Conservation (phyloP, 441 rosid species). For the Syzygium malaccense region DNA sequence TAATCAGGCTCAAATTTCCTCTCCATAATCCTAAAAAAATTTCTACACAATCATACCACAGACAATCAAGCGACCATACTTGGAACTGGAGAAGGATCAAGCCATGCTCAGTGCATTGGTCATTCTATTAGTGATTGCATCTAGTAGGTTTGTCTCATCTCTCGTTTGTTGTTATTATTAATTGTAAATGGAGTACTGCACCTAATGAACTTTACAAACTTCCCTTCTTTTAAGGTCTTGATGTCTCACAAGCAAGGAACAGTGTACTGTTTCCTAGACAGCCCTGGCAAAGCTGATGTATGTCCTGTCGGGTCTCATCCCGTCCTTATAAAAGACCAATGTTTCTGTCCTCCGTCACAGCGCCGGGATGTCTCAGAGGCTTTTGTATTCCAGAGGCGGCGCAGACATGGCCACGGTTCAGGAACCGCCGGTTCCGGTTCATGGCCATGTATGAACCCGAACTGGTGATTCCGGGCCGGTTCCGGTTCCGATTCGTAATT, state of each 20-base stretch:
- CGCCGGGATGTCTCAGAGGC: not conserved
- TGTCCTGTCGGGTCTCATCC: not conserved
- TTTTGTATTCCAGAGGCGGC: not conserved
- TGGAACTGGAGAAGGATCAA: not conserved
- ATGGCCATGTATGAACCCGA: too few relatives aligned
- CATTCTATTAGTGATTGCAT: not conserved
- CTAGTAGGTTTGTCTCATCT: not conserved
- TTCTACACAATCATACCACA: not conserved
- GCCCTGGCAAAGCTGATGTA: not conserved
- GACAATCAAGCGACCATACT: not conserved
- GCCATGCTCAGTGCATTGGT: not conserved
- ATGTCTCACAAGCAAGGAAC: not conserved
- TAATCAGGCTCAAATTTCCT: not conserved
- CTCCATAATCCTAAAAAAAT: not conserved
- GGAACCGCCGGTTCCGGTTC: too few relatives aligned
- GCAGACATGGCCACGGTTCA: too few relatives aligned
- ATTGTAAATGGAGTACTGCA: not conserved
- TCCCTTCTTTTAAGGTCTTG: not conserved
- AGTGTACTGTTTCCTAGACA: not conserved
- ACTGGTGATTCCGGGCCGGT: too few relatives aligned
- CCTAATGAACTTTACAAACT: not conserved
- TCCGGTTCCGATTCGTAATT: too few relatives aligned
- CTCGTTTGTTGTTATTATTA: not conserved
- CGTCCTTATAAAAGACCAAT: accelerated
- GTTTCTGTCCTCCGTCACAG: not conserved